Conservation (phyloP, 345 rosid genomes). For the Eutrema yunnanense region DNA sequence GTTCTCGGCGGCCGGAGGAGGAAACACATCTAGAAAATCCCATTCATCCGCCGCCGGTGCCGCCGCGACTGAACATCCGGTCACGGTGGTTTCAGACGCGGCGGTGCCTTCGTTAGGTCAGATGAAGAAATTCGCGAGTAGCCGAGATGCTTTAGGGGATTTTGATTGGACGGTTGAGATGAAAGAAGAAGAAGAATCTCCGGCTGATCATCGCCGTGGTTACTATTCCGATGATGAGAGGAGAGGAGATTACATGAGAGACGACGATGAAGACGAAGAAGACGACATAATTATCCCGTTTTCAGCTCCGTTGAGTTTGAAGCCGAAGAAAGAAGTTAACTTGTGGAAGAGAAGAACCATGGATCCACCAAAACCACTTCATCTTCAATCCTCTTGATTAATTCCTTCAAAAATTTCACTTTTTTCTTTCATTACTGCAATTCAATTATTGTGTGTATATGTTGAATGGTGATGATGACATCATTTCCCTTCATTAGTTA, state of each 20-base stretch:
- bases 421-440: background rate
- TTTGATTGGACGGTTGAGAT: conserved; percentile 76
- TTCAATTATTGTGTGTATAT: background rate
- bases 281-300: conserved; percentile 47
- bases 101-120: conserved; percentile 61
- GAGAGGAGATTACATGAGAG: conserved; percentile 22
- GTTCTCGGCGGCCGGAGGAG: conserved; percentile 2
- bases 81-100: conserved; percentile 6
- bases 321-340: conserved; percentile 66
- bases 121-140: conserved; percentile 73
- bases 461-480: background rate
- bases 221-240: conserved; percentile 51
- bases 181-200: conserved; percentile 28
- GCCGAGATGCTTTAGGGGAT: conserved; percentile 45
- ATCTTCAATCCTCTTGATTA: conserved; percentile 27
- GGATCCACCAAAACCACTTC: conserved; percentile 72
- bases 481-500: background rate
- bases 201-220: conserved; percentile 39
- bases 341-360: conserved; percentile 89
- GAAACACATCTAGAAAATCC: conserved; percentile 23
- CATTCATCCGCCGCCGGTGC: background rate
- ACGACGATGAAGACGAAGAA: conserved; percentile 18
- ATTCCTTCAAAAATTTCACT: background rate
- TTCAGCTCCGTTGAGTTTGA: conserved; percentile 63
- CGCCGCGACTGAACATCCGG: conserved; percentile 11